phyloP scores from a whole-genome alignment of 805 yeast species.

The Cyberlindnera sargentensis region DNA sequence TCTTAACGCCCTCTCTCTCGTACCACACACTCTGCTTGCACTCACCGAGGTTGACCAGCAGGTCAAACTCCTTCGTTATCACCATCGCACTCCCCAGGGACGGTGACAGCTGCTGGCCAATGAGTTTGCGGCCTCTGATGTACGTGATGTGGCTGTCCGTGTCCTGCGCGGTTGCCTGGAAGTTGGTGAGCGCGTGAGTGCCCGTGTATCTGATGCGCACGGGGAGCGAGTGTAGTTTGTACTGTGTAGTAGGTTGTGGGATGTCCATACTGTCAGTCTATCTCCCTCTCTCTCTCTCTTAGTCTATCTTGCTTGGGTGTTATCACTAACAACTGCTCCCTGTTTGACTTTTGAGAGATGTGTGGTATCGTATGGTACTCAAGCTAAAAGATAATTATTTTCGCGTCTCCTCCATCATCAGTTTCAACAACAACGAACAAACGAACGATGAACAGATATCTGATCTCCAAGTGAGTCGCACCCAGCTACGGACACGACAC shows the following conservation, averaged over 20 bases:
- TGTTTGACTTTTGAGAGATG: background rate
- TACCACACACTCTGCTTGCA: slow-evolving; percentile 22
- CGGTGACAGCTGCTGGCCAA: slow-evolving; percentile 18
- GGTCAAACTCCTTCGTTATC: slow-evolving; percentile 17
- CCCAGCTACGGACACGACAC: background rate
- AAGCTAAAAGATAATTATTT: background rate
- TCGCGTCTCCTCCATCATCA: background rate
- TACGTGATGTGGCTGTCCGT: slow-evolving; percentile 16
- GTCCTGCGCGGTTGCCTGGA: background rate
- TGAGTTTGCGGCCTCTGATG: slow-evolving; percentile 29
- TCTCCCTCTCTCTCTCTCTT: too few relatives aligned
- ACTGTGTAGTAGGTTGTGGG: background rate
- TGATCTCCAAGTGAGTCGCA: slow-evolving; percentile 20
- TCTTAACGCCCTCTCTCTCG: slow-evolving; percentile 33
- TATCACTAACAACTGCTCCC: background rate
- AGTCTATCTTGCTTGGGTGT: too few relatives aligned
- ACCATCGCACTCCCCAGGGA: slow-evolving; percentile 14
- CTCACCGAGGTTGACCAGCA: slow-evolving; percentile 10
- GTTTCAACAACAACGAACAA: background rate
- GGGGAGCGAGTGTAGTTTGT: slow-evolving; percentile 11
- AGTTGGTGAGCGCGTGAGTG: slow-evolving; percentile 7
- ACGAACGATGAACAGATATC: slow-evolving; percentile 10
- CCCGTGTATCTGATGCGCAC: slow-evolving; percentile 14
- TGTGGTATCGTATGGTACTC: too few relatives aligned
- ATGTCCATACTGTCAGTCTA: background rate